These are phyloP conservation scores for Yamadazyma philogaea DNA, from an alignment of 805 yeast genomes.

Conservation along the genomic window DNA sequence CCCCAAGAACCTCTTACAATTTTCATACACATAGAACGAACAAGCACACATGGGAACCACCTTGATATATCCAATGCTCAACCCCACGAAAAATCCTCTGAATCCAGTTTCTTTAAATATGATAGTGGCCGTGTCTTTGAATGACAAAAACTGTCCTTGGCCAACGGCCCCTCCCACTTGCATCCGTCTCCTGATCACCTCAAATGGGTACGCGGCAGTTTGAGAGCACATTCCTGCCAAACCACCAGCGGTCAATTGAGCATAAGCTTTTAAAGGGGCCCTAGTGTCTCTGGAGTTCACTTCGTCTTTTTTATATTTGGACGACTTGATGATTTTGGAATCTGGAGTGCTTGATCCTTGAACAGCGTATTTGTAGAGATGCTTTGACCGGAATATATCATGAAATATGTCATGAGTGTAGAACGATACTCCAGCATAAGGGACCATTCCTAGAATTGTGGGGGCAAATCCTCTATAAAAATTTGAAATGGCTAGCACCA, in stretches of 20 bases:
- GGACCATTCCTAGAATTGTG: constrained; percentile 91
- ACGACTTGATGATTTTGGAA: constrained; percentile 13
- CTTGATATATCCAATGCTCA: constrained; percentile 91
- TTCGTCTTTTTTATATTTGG: constrained; percentile 15
- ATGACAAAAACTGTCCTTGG: constrained; percentile 54
- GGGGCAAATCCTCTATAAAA: constrained; percentile 95
- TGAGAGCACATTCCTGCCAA: constrained; percentile 94
- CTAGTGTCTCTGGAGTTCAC: constrained; percentile 43
- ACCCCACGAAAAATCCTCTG: constrained; percentile 89
- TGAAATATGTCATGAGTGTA: constrained; percentile 90
- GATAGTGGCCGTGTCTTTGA: constrained; percentile 51
- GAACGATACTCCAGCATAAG: constrained; percentile 97
- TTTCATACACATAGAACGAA: constrained; percentile 89
- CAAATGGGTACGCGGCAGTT: constrained; percentile 95
- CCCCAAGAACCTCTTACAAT: constrained; percentile 68
- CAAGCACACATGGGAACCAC: constrained; percentile 98
- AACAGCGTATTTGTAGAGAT: constrained; percentile 53
- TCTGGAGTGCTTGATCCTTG: constrained; percentile 14
- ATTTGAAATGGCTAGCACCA: constrained; percentile 47
- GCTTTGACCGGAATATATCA: constrained; percentile 71
- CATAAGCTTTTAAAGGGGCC: constrained; percentile 80
- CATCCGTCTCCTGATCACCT: constrained; percentile 89
- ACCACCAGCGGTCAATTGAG: constrained; percentile 92
- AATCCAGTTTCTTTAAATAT: constrained; percentile 75
- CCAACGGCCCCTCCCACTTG: constrained; percentile 85